Evolutionary conservation across 2,329 filamentous ascomycete species (phyloP).

Genomic region (Fusarium nygamai): DNA sequence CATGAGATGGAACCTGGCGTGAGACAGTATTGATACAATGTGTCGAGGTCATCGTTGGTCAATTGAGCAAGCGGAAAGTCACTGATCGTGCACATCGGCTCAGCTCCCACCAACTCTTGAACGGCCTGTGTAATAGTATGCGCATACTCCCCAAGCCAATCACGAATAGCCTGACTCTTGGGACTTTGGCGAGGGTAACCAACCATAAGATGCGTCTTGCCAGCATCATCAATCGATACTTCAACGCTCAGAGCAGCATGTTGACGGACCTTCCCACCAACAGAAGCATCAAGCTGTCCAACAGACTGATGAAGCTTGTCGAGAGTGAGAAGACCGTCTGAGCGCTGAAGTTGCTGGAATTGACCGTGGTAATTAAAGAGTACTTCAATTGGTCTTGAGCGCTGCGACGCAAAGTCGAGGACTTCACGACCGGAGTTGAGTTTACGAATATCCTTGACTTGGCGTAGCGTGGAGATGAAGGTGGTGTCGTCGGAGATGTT

Average conservation of each 20-base stretch:
- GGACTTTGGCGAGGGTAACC: not conserved
- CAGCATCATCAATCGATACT: not conserved
- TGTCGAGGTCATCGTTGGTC: not conserved
- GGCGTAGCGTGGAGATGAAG: not conserved
- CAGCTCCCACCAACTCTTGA: not conserved
- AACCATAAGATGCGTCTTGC: not conserved
- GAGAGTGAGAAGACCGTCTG: not conserved
- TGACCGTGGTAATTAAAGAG: not conserved
- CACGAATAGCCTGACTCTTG: not conserved
- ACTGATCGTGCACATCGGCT: not conserved
- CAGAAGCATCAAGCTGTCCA: not conserved
- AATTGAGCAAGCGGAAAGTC: not conserved
- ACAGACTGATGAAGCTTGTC: not conserved
- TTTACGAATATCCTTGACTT: not conserved
- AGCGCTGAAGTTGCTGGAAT: not conserved
- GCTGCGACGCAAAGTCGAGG: not conserved
- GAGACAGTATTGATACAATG: not conserved
- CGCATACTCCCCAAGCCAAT: not conserved
- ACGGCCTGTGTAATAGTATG: not conserved
- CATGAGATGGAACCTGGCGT: not conserved
- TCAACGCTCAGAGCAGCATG: not conserved
- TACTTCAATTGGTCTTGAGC: not conserved
- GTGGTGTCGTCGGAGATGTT: rapidly evolving
- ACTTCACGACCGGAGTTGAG: not conserved
- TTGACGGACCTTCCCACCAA: not conserved